Percentiles rank a stretch among this genome's conserved stretches.
Conservation (phyloP, 768 basidiomycete species). For the Suillus placidus region DNA sequence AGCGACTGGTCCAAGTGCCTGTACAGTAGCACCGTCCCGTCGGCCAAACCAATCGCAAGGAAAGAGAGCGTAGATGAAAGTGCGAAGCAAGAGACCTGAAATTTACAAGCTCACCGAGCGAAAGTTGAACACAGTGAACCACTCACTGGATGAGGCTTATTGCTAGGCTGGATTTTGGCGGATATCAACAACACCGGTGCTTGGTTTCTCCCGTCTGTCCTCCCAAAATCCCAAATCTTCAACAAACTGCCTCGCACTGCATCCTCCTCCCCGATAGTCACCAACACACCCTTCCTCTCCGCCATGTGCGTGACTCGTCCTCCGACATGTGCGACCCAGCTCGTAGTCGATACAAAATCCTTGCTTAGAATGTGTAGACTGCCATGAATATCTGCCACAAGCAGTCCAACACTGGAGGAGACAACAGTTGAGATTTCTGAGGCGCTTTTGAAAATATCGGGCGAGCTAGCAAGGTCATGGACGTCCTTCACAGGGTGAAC, state of each 20-base stretch:
- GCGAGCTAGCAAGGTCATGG: slow-evolving; percentile 73
- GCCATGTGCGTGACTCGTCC: slow-evolving; percentile 88
- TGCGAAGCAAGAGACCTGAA: slow-evolving; percentile 76
- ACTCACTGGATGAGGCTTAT: slow-evolving; percentile 76
- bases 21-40: slow-evolving; percentile 91
- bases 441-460: slow-evolving; percentile 77
- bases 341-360: slow-evolving; percentile 68
- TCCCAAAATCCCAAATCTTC: slow-evolving; percentile 89
- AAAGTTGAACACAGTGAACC: slow-evolving; percentile 1
- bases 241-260: slow-evolving; percentile 66
- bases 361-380: slow-evolving; percentile 75
- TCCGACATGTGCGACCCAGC: slow-evolving; percentile 79
- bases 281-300: slow-evolving; percentile 76
- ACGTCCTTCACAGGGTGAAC: slow-evolving; percentile 73
- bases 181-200: slow-evolving; percentile 70
- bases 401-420: slow-evolving; percentile 63
- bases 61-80: slow-evolving; percentile 77
- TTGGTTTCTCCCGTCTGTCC: slow-evolving; percentile 64
- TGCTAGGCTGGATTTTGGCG: slow-evolving; percentile 73
- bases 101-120: slow-evolving; percentile 5
- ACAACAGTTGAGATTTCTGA: slow-evolving; percentile 74
- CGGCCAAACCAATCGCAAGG: slow-evolving; percentile 91
- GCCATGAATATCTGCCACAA: slow-evolving; percentile 87
- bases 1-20: slow-evolving; percentile 91
- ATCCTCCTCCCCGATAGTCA: slow-evolving; percentile 94